Evolutionary conservation across 768 basidiomycete genomes (phyloP).

Genomic region (Amanita jacksonii): DNA sequence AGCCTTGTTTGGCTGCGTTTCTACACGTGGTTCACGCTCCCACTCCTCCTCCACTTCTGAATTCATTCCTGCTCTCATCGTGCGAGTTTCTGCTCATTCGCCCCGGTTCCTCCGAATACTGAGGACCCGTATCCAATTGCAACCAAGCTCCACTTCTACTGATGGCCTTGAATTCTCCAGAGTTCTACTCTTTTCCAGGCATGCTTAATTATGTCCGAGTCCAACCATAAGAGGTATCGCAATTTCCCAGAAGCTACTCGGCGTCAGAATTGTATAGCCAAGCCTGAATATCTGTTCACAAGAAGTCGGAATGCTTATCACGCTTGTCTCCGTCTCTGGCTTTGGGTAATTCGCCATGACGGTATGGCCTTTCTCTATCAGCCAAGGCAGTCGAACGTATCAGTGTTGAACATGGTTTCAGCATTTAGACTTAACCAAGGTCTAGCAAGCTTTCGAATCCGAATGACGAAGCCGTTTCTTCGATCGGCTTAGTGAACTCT

Average conservation of each 20-base stretch:
- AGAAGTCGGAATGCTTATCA: conserved; percentile 31
- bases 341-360: too few species aligned
- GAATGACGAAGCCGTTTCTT: conserved; percentile 41
- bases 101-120: not conserved
- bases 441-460: conserved; percentile 60
- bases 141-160: not conserved
- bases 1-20: conserved; percentile 1
- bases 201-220: conserved; percentile 44
- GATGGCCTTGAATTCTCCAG: not conserved
- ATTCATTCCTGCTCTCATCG: too few species aligned
- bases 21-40: not conserved
- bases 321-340: too few species aligned
- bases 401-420: too few species aligned
- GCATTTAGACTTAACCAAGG: conserved; percentile 30
- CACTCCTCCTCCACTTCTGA: too few species aligned
- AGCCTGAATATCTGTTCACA: conserved; percentile 27
- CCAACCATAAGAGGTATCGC: conserved; percentile 51
- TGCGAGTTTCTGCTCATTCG: too few species aligned
- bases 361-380: too few species aligned
- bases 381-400: too few species aligned
- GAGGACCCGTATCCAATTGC: too few species aligned
- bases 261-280: not conserved
- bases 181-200: conserved; percentile 27
- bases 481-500: conserved; percentile 45
- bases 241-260: conserved; percentile 57